Evolutionary conservation across 352 stramenopile species (phyloP), one percentile per base, ranked within the genome.

Genomic region (Globisporangium ultimum): DNA sequence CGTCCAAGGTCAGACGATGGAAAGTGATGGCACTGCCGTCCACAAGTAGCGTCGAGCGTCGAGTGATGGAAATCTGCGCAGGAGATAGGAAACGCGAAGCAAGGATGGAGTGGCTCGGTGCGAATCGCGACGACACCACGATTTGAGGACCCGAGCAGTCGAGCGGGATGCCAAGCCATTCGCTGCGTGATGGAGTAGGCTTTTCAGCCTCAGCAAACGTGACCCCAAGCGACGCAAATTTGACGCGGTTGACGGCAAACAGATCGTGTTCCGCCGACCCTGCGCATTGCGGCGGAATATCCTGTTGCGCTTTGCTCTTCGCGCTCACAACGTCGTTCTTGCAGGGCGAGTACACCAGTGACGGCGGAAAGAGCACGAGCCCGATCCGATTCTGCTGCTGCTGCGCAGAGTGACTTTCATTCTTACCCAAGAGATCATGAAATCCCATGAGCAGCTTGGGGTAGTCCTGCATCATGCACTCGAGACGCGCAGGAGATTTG

Each of bases 401-500:
- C 32, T 66, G 55, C 24, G 56, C 21, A 10, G 17, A 40, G 24
- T 38, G 51, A 10, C 28, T 36, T 11, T 36, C 28, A 36, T 10
- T 36, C 1, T 46, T 48, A 11, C 57, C 69, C 24, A 75, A 58
- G 20, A 55, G 17, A 6, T 64, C 34, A 20, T 40, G 47, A 38
- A 65, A 69, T 24, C 72, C 40, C n/a, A 83, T 54, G 14, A 91
- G 47, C 40, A 89, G 60, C 66, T 88, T 87, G 7, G 81, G 81
- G 42, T 80, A 87, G 55, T 91, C 81, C 53, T 91, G 81, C 79
- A 91, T 87, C 81, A 91, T 91, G 60, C 81, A 89, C 51, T 91
- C 81, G 14, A 89, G 70, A 38, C 81, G 77, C 8, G 81, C 80
- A 3, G 81, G 81, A 0, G 75, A 79, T 54, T 84, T 88, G 67